Conservation (phyloP, 2,329 filamentous ascomycete genomes). For the Cercospora sesami region DNA sequence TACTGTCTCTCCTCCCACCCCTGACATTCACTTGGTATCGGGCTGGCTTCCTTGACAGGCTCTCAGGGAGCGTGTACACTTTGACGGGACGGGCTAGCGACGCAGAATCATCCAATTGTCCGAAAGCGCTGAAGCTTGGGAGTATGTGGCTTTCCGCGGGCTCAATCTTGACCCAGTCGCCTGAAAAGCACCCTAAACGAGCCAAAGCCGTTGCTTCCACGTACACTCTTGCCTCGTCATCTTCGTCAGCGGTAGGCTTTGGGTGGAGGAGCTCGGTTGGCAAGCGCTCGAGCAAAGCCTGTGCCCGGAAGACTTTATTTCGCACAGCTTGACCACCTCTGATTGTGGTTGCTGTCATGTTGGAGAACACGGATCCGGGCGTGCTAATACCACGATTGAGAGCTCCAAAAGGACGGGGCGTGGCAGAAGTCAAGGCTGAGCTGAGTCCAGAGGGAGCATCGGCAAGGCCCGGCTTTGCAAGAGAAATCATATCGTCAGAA, state of each 20-base stretch:
- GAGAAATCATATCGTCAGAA: constrained; percentile 89
- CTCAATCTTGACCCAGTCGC: constrained; percentile 91
- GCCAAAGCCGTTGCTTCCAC: constrained; percentile 84
- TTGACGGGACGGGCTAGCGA: constrained; percentile 80
- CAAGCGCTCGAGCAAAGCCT: constrained; percentile 71
- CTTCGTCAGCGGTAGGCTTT: constrained; percentile 78
- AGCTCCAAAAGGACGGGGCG: constrained; percentile 71
- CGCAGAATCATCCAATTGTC: constrained; percentile 64
- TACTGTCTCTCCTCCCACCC: constrained; percentile 54
- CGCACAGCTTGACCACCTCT: constrained; percentile 66
- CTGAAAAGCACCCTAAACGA: constrained; percentile 93
- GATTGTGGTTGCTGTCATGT: constrained; percentile 79
- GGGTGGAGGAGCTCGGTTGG: constrained; percentile 80
- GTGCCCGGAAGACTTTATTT: constrained; percentile 80
- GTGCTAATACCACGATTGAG: constrained; percentile 71
- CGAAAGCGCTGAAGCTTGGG: constrained; percentile 67
- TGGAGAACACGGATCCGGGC: constrained; percentile 86
- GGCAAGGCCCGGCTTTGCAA: constrained; percentile 75
- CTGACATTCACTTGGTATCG: constrained; percentile 57
- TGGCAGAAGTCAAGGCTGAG: constrained; percentile 77
- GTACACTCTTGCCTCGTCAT: constrained; percentile 81
- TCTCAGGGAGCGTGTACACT: constrained; percentile 85
- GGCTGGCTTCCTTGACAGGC: constrained; percentile 54
- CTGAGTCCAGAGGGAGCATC: constrained; percentile 76
- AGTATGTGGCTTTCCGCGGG: constrained; percentile 69